Base-by-base conservation (phyloP, 208 protist genomes). In the Trypanosoma vivax region DNA sequence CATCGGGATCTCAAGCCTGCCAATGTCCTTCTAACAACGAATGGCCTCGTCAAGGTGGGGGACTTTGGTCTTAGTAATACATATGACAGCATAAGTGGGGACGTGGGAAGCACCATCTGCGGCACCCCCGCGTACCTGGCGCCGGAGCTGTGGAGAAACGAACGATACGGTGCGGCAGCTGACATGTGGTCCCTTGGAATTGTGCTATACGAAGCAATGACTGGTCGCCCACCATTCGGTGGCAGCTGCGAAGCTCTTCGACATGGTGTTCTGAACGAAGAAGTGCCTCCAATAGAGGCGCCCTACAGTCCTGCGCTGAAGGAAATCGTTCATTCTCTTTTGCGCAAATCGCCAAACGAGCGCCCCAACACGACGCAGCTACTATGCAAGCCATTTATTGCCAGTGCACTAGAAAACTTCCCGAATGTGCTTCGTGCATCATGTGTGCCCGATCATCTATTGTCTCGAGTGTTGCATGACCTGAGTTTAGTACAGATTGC, bases 1-100 rank as follows among this genome's bases (percentile, higher is more conserved):
- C 78, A 87, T 50, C 65, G 82, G n/a, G 78, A 87, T 46, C 29
- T 87, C 27, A 90, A 90, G 55, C 63, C 74, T 2, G 73, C 45
- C 2, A 90, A 90, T 58, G 67, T 87, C 18, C 51, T 87, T 0
- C 38, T 83, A n/a, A 69, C 34, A 30, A 73, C 62, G 24, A 65
- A 55, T 14, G 78, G 82, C 3, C 47, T 79, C 14, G 34, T 82
- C 4, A 90, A 87, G 48, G 70, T 90, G 18, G 82, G 66, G 16
- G 78, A 87, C 54, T 90, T 87, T 62, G 78, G 81, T 13, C 58
- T 74, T 13, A 67, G 65, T 35, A 69, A 75, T 27, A 37, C 30
- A 47, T 76, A 77, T 46, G 65, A 71, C 46, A 77, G 61, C 13
- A 71, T 70, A 10, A 58, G 33, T 16, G 77, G 76, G 31, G 65